These are phyloP conservation scores for Trichoderma aggressivum DNA, from an alignment of 2,329 filamentous ascomycete species.

Conservation along the genomic window DNA sequence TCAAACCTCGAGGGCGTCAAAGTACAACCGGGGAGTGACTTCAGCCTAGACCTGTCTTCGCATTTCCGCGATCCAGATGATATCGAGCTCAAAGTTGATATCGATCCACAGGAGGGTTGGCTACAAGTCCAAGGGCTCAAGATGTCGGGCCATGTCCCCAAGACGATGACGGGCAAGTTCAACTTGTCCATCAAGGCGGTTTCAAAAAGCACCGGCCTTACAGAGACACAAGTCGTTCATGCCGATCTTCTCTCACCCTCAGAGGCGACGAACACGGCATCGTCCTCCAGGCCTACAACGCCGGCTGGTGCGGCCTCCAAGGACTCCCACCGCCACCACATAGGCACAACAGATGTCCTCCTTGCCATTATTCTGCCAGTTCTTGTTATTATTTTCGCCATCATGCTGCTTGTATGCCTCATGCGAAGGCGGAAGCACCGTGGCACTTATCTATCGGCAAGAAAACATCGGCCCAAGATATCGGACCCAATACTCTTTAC, in stretches of 20 bases:
- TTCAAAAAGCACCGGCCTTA: slow-evolving; percentile 33
- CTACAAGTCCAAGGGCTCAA: slow-evolving; percentile 38
- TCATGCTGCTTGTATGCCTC: slow-evolving; percentile 35
- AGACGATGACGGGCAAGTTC: slow-evolving; percentile 32
- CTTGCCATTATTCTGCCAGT: slow-evolving; percentile 45
- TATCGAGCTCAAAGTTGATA: slow-evolving; percentile 36
- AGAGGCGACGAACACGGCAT: slow-evolving; percentile 26
- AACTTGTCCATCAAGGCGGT: slow-evolving; percentile 32
- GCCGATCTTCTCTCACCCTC: slow-evolving; percentile 34
- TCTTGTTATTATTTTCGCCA: slow-evolving; percentile 33
- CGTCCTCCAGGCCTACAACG: slow-evolving; percentile 24
- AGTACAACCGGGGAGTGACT: slow-evolving; percentile 38
- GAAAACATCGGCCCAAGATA: slow-evolving; percentile 33
- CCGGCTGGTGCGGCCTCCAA: slow-evolving; percentile 19
- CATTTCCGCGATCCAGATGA: slow-evolving; percentile 42
- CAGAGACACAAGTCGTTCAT: slow-evolving; percentile 38
- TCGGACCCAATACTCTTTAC: slow-evolving; percentile 32
- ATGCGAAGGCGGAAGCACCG: slow-evolving; percentile 31
- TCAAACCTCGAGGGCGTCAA: slow-evolving; percentile 40
- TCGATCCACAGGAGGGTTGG: slow-evolving; percentile 42
- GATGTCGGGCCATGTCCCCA: slow-evolving; percentile 42
- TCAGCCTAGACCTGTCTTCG: slow-evolving; percentile 42
- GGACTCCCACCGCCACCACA: slow-evolving; percentile 22
- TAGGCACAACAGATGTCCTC: slow-evolving; percentile 37
- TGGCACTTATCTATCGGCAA: slow-evolving; percentile 28